phyloP scores from a whole-genome alignment of 768 basidiomycete genomes.

The Aureoboletus auriporus region DNA sequence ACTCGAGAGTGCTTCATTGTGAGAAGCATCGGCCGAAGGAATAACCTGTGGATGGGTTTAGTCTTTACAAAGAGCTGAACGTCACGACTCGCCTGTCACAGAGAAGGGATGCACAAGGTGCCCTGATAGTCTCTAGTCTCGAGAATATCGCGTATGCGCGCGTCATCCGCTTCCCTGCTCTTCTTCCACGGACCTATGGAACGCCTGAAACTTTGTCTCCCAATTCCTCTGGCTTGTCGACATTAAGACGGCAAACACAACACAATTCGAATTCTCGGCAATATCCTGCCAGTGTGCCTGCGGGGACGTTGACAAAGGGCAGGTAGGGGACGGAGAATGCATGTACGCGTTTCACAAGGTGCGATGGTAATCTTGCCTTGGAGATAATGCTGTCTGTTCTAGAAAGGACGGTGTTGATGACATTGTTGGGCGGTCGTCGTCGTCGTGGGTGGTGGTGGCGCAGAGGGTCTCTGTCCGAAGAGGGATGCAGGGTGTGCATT shows the following conservation, averaged over 20 bases:
- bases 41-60: constrained; percentile 51
- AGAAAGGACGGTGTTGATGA: constrained; percentile 50
- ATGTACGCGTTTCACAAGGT: constrained; percentile 51
- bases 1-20: constrained; percentile 86
- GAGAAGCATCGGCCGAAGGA: constrained; percentile 79
- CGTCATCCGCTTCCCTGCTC: constrained; percentile 43
- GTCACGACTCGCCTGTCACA: constrained; percentile 77
- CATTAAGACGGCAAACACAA: constrained; percentile 40
- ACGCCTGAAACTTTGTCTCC: constrained; percentile 61
- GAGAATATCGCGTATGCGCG: constrained; percentile 54
- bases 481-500: too few relatives aligned
- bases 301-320: constrained; percentile 48
- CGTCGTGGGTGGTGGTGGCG: too few relatives aligned
- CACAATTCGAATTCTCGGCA: constrained; percentile 17
- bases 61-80: too few relatives aligned
- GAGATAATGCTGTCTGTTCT: constrained; percentile 50
- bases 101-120: constrained; percentile 63
- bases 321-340: constrained; percentile 52
- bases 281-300: constrained; percentile 31
- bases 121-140: constrained; percentile 78
- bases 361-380: constrained; percentile 48
- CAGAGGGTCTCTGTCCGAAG: too few relatives aligned
- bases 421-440: too few relatives aligned
- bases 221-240: constrained; percentile 49
- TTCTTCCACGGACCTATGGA: constrained; percentile 66